These are phyloP conservation scores for Serendipita sp. DNA, from an alignment of 768 basidiomycete species.

Conservation along the genomic window DNA sequence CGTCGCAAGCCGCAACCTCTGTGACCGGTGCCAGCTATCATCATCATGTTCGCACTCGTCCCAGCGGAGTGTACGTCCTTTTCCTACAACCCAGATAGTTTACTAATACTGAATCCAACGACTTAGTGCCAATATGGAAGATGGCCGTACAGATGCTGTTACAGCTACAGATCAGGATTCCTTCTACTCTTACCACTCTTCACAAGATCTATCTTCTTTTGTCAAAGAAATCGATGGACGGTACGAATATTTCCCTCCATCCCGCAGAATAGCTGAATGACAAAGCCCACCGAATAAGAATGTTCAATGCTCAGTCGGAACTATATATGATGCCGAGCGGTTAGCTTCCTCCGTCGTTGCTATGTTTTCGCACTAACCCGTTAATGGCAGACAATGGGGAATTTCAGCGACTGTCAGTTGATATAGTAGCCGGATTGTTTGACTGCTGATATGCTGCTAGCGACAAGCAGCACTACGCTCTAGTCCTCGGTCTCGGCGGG, in stretches of 20 bases:
- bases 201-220: not conserved
- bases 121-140: not conserved
- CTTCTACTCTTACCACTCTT: not conserved
- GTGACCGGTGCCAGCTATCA: not conserved
- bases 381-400: not conserved
- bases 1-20: not conserved
- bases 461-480: constrained; percentile 1
- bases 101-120: not conserved
- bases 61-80: not conserved
- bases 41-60: not conserved
- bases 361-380: not conserved
- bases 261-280: not conserved
- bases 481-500: not conserved
- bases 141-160: not conserved
- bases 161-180: not conserved
- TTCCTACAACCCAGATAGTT: not conserved
- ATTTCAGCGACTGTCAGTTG: not conserved
- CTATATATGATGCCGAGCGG: constrained; percentile 2
- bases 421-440: not conserved
- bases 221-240: not conserved
- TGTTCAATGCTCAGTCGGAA: not conserved
- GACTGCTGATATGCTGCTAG: not conserved
- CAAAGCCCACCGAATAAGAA: not conserved
- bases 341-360: not conserved
- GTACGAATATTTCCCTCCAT: not conserved